Percentiles rank a stretch among this genome's conserved stretches.
These are phyloP conservation scores for Sphagnum magellanicum DNA, from an alignment of 228 moss, liverwort and hornwort species.

Conservation along the genomic window DNA sequence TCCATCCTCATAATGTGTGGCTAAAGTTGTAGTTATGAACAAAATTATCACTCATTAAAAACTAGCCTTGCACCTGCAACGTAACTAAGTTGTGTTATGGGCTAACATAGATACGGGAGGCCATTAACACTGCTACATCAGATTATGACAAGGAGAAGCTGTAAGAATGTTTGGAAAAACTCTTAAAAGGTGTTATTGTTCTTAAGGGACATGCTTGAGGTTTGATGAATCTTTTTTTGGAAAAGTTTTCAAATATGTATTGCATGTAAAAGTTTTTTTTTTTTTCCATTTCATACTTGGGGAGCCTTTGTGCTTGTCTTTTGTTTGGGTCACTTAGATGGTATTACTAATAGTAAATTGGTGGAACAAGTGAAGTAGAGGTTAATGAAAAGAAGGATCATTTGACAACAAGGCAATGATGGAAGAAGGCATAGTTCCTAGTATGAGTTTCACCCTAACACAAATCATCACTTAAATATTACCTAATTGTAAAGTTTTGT, in stretches of 20 bases:
- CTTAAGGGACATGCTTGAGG: slow-evolving; percentile 38
- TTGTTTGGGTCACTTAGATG: not conserved
- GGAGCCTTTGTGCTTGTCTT: not conserved
- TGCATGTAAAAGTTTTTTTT: not conserved
- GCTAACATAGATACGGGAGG: slow-evolving; percentile 56
- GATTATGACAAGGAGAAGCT: slow-evolving; percentile 88
- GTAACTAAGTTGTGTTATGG: not conserved
- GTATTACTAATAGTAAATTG: slow-evolving; percentile 36
- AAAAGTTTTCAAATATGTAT: not conserved
- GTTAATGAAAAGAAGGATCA: slow-evolving; percentile 88
- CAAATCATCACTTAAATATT: not conserved
- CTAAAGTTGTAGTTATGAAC: not conserved
- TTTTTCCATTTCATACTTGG: not conserved
- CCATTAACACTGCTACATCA: slow-evolving; percentile 51
- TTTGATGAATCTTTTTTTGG: not conserved
- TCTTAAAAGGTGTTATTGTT: slow-evolving; percentile 82
- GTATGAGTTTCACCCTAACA: slow-evolving; percentile 15
- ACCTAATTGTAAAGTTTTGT: not conserved
- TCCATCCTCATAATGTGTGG: not conserved
- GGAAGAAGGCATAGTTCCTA: slow-evolving; percentile 87
- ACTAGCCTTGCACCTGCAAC: not conserved
- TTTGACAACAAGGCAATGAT: slow-evolving; percentile 76
- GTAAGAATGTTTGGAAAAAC: slow-evolving; percentile 73
- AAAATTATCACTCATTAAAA: not conserved
- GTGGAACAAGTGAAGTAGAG: slow-evolving; percentile 84